Percentiles rank a stretch among this genome's conserved stretches.
Evolutionary conservation across 1,284 basidiomycete genomes (phyloP).

Genomic region (Bondarzewia mesenterica): DNA sequence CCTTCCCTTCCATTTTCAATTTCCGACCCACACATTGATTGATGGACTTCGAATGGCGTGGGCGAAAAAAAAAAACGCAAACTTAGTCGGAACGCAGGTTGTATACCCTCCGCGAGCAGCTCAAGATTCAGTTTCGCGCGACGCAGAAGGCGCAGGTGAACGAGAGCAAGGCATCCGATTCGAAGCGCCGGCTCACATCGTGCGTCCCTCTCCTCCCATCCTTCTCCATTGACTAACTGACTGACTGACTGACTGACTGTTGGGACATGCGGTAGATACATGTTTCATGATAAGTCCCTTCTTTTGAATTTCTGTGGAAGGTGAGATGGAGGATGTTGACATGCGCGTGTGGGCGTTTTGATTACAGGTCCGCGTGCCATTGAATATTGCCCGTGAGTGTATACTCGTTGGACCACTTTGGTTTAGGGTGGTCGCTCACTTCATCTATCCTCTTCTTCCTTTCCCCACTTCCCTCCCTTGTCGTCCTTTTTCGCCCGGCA

Average conservation of each 20-base stretch:
- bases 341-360: constrained; percentile 15
- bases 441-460: neutral
- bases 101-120: constrained; percentile 56
- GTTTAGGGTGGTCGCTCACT: constrained; percentile 1
- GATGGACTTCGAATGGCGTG: too few relatives aligned
- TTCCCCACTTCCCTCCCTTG: too few relatives aligned
- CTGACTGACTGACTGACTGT: too few relatives aligned
- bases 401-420: neutral
- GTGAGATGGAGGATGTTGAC: too few relatives aligned
- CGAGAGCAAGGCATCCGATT: constrained; percentile 73
- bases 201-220: constrained; percentile 22
- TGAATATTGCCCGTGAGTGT: constrained; percentile 78
- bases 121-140: constrained; percentile 72
- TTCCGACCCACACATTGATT: neutral
- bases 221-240: neutral
- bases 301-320: neutral
- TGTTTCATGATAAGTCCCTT: constrained; percentile 11
- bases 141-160: constrained; percentile 83
- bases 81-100: constrained; percentile 47
- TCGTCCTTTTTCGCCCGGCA: constrained; percentile 17
- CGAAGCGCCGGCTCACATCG: constrained; percentile 76
- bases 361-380: constrained; percentile 78
- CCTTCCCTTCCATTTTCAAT: neutral
- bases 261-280: constrained; percentile 37
- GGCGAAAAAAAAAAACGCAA: too few relatives aligned